Conservation (phyloP, 441 rosid species). For the Hura crepitans region DNA sequence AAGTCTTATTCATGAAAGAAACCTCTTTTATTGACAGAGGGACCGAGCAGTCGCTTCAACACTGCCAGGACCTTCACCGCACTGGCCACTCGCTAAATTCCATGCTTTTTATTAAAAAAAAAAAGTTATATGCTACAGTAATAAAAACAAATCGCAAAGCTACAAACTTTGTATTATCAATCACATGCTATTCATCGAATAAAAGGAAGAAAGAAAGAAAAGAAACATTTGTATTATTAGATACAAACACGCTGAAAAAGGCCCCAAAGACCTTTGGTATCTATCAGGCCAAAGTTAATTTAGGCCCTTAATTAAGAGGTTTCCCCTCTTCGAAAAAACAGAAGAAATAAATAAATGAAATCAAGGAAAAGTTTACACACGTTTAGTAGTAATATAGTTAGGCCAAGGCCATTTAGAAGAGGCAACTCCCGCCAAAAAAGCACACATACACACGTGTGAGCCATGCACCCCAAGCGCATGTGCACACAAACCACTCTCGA, state of each 20-base stretch:
- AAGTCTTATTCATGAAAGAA: slow-evolving; percentile 29
- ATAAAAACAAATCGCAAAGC: slow-evolving; percentile 43
- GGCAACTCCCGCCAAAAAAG: slow-evolving; percentile 47
- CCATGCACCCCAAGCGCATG: slow-evolving; percentile 28
- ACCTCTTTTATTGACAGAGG: slow-evolving; percentile 37
- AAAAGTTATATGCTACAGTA: slow-evolving; percentile 14
- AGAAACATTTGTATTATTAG: slow-evolving; percentile 19
- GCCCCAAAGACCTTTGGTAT: slow-evolving; percentile 48
- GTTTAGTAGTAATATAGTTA: slow-evolving; percentile 27
- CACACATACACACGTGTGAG: slow-evolving; percentile 41
- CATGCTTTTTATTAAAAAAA: slow-evolving; percentile 10
- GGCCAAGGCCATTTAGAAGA: slow-evolving; percentile 38
- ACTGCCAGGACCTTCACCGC: slow-evolving; percentile 9
- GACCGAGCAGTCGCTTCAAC: slow-evolving; percentile 39
- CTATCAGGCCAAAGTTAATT: slow-evolving; percentile 28
- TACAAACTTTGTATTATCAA: slow-evolving; percentile 41
- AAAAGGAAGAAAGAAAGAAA: background rate
- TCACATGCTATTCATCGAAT: slow-evolving; percentile 34
- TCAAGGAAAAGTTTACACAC: slow-evolving; percentile 25
- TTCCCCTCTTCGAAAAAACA: slow-evolving; percentile 21
- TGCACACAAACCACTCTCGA: slow-evolving; percentile 34
- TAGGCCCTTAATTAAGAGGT: slow-evolving; percentile 28
- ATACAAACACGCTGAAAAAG: slow-evolving; percentile 42
- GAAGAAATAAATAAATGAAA: background rate
- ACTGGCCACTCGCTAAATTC: slow-evolving; percentile 29